These are phyloP conservation scores for Corylus heterophylla DNA, from an alignment of 306 rosid species.

Conservation along the genomic window DNA sequence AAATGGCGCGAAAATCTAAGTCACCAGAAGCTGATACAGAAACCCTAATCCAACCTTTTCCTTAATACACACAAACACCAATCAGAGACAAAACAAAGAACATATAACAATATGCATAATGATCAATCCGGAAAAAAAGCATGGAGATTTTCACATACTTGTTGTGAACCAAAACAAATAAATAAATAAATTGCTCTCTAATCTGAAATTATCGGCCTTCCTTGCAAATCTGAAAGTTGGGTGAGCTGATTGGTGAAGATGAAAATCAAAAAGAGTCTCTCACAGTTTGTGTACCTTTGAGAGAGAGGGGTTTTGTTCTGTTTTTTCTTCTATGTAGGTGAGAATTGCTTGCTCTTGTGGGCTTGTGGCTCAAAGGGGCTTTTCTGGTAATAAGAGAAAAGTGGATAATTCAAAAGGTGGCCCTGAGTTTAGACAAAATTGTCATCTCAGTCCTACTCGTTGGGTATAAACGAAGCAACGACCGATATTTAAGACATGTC, in stretches of 20 bases:
- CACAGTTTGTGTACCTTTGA: not conserved
- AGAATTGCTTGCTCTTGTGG: constrained; percentile 1
- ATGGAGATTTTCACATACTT: not conserved
- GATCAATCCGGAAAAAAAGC: not conserved
- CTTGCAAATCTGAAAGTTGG: not conserved
- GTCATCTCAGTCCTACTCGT: not conserved
- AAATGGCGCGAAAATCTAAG: not conserved
- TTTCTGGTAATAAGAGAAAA: not conserved
- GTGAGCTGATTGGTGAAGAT: not conserved
- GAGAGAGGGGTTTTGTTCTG: not conserved
- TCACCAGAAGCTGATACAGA: not conserved
- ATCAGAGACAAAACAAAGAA: not conserved
- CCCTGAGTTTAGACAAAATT: not conserved
- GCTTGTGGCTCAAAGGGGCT: not conserved
- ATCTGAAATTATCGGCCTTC: not conserved
- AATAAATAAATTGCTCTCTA: not conserved
- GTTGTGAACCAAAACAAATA: not conserved
- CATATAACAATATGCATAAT: not conserved
- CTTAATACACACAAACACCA: not conserved
- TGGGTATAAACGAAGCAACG: not conserved
- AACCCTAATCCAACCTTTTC: not conserved
- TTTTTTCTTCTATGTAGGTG: not conserved
- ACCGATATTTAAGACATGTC: not conserved
- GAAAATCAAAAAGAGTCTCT: not conserved
- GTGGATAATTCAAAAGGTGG: not conserved